phyloP scores from a whole-genome alignment of 1,139 yeast genomes.

The Candida sanyaensis region DNA sequence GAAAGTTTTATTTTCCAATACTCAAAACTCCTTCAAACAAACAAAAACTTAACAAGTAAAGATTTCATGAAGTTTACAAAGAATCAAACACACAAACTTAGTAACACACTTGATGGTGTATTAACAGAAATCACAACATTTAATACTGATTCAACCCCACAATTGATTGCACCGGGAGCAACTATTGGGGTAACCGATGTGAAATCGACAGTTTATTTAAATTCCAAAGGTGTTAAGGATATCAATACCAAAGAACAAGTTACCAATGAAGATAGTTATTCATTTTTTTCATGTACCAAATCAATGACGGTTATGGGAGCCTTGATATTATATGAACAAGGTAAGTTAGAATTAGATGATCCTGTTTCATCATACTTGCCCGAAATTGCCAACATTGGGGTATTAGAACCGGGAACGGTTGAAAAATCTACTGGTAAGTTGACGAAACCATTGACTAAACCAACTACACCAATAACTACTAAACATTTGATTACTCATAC shows the following conservation, averaged over 20 bases:
- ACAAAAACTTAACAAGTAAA: neutral
- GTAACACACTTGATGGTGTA: conserved; percentile 15
- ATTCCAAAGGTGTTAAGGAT: conserved; percentile 25
- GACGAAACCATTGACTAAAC: conserved; percentile 27
- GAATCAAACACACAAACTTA: conserved; percentile 7
- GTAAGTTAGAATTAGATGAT: conserved; percentile 41
- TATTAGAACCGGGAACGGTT: conserved; percentile 38
- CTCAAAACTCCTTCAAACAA: neutral
- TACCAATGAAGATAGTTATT: conserved; percentile 30
- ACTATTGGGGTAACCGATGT: conserved; percentile 31
- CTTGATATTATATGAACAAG: conserved; percentile 47
- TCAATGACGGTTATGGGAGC: conserved; percentile 48
- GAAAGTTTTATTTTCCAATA: no score
- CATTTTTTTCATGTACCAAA: conserved; percentile 52
- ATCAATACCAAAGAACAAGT: conserved; percentile 22
- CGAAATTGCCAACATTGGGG: conserved; percentile 38
- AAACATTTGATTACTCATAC: conserved; percentile 53
- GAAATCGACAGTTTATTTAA: conserved; percentile 24
- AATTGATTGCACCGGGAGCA: conserved; percentile 25
- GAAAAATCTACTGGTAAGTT: conserved; percentile 38
- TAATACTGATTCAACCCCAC: conserved; percentile 13
- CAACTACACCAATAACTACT: conserved; percentile 43
- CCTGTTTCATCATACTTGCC: conserved; percentile 44
- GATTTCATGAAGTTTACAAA: conserved; percentile 8
- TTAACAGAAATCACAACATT: conserved; percentile 17